Base-by-base conservation (phyloP, 2,329 filamentous ascomycete genomes). In the Apiospora arundinis region DNA sequence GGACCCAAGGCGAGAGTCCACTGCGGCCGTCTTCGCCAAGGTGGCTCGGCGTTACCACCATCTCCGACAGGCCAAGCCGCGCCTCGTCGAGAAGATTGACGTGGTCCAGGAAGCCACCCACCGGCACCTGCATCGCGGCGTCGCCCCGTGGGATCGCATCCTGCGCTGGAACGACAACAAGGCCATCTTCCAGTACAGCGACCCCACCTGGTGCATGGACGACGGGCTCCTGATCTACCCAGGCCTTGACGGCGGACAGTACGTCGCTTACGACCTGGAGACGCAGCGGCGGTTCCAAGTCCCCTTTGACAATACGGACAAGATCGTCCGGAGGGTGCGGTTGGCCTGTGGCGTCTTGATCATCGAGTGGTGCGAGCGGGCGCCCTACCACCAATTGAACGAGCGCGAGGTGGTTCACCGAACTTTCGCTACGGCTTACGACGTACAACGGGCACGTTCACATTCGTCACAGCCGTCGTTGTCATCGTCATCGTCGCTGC, bases 291-390 rank as follows among this genome's bases (percentile, higher is more conserved):
- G 82, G n/a, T 80, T 82, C 40, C 76, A 78, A 2, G 82, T 91
- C 21, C 87, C 89, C 1, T 90, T 92, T 73, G 81, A 86, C 46
- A 80, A 83, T 6, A 72, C 77, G 0, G 82, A 81, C 9, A 90
- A 86, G 74, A 83, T 87, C 45, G 81, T 91, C 37, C 83, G 90
- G 16, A 84, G 89, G 16, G 78, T 90, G 4, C 84, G 89, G 18
- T 80, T 92, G 4, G 84, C 85, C 44, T 81, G 86, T 45, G 81
- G 82, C 1, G 81, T 90, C n/a, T 80, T 92, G n/a, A 76, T 91
- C 23, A 80, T 92, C n/a, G 90, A 92, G 77, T 92, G 90, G 89
- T 89, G 88, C 68, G 87, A 90, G 75, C 78, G 81, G 2, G 81
- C 84, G 40, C 80, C 86, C 0, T 88, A 85, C 73, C 85, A 88